Percentiles rank a stretch among this genome's conserved stretches.
Conservation (phyloP, 495 filamentous ascomycete genomes). For the Neurospora tetraspora region DNA sequence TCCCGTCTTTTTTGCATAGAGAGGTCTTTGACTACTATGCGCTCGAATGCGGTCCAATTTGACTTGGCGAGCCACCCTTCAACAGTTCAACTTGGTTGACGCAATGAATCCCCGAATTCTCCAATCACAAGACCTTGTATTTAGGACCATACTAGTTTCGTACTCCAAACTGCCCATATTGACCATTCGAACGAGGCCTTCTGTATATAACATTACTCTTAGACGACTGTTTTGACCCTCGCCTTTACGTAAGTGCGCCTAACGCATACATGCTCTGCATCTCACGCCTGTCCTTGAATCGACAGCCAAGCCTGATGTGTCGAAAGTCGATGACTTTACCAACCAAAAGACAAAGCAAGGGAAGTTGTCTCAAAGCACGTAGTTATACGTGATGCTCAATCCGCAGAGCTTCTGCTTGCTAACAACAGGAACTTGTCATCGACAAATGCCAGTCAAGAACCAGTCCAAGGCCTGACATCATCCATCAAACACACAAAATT, state of each 20-base stretch:
- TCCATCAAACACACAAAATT: no score
- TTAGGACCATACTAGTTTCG: background rate
- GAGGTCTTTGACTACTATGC: background rate
- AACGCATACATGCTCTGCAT: no score
- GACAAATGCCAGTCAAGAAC: background rate
- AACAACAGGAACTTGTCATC: background rate
- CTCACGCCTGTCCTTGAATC: no score
- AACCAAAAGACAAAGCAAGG: no score
- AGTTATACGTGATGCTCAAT: background rate
- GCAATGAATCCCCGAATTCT: background rate
- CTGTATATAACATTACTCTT: background rate
- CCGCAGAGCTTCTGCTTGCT: background rate
- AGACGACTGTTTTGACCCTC: background rate
- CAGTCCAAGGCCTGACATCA: background rate
- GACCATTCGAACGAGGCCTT: background rate
- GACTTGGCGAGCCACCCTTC: no score
- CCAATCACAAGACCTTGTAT: background rate
- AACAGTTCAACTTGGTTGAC: background rate
- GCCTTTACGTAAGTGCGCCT: no score
- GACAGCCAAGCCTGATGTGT: no score
- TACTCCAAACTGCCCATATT: background rate
- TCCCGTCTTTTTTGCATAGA: background rate
- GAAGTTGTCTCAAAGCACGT: background rate
- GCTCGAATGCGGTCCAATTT: background rate
- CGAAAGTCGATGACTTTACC: no score